A percentile compares a stretch with the other conserved stretches of the same genome.
Evolutionary conservation across 257 asterid genomes (phyloP).

Genomic region (Scutellaria minor): DNA sequence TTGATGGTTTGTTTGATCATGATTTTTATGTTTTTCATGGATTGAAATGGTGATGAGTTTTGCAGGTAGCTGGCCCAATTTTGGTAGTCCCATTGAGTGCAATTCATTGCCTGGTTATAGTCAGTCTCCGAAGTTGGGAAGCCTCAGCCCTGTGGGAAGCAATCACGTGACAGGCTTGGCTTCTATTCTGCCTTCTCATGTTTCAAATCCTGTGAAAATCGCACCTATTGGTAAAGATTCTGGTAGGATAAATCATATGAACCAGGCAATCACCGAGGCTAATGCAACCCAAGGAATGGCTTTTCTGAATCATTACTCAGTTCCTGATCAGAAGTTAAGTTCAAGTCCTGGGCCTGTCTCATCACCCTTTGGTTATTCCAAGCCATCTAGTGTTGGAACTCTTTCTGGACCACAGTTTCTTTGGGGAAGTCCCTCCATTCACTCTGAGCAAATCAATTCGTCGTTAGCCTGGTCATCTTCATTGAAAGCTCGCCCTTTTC

Average conservation of each 20-base stretch:
- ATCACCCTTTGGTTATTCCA: slow-evolving; percentile 61
- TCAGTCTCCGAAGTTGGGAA: slow-evolving; percentile 59
- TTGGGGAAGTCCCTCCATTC: slow-evolving; percentile 87
- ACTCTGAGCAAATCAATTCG: slow-evolving; percentile 58
- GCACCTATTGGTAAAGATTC: slow-evolving; percentile 92
- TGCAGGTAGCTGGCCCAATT: slow-evolving; percentile 85
- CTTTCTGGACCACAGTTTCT: slow-evolving; percentile 95
- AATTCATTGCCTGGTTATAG: slow-evolving; percentile 63
- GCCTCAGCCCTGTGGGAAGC: slow-evolving; percentile 67
- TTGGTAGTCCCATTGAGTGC: slow-evolving; percentile 82
- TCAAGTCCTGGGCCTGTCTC: slow-evolving; percentile 68
- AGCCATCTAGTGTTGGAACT: slow-evolving; percentile 71
- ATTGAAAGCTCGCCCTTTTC: slow-evolving; percentile 52
- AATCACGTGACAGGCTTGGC: slow-evolving; percentile 77
- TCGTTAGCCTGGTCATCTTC: slow-evolving; percentile 76
- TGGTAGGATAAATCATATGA: slow-evolving; percentile 52
- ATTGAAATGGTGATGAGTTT: slow-evolving; percentile 22
- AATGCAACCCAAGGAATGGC: slow-evolving; percentile 39
- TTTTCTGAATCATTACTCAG: slow-evolving; percentile 47
- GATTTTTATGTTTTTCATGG: slow-evolving; percentile 20
- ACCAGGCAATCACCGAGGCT: slow-evolving; percentile 37
- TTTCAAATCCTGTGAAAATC: slow-evolving; percentile 74
- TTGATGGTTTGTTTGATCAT: slow-evolving; percentile 11
- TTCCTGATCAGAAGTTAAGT: slow-evolving; percentile 53
- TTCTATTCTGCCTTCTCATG: slow-evolving; percentile 73